Evolutionary conservation across 148 eudicot species (phyloP).

Genomic region (Camellia japonica): DNA sequence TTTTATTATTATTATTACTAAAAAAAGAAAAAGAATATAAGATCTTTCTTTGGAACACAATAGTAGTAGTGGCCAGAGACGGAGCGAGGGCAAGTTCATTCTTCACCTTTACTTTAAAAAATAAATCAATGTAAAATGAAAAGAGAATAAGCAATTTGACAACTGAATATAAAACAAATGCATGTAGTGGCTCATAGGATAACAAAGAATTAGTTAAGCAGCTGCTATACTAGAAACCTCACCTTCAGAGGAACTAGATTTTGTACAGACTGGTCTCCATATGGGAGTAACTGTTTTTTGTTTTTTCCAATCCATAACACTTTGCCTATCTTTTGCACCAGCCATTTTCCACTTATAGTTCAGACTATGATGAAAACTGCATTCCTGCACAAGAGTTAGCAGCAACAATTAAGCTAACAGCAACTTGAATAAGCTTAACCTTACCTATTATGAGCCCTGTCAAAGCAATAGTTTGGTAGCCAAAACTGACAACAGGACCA

Average conservation of each 20-base stretch:
- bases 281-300: constrained; percentile 5
- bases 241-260: constrained; percentile 16
- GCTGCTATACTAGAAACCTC: background rate
- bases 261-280: constrained; percentile 31
- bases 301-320: constrained; percentile 27
- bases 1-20: background rate
- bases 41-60: no score
- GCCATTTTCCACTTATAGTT: constrained; percentile 1
- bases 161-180: background rate
- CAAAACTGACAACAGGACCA: background rate
- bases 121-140: background rate
- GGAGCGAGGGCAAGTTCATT: background rate
- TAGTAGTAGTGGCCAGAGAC: no score
- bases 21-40: background rate
- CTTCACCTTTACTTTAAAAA: background rate
- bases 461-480: background rate
- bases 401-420: background rate
- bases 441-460: background rate
- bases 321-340: constrained; percentile 13
- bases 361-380: constrained; percentile 20
- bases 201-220: background rate
- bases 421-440: background rate
- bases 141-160: constrained; percentile 13
- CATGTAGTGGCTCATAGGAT: background rate
- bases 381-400: constrained; percentile 10